These are phyloP conservation scores for Penicillium sp. DNA, from an alignment of 2,329 filamentous ascomycete genomes.

Conservation along the genomic window DNA sequence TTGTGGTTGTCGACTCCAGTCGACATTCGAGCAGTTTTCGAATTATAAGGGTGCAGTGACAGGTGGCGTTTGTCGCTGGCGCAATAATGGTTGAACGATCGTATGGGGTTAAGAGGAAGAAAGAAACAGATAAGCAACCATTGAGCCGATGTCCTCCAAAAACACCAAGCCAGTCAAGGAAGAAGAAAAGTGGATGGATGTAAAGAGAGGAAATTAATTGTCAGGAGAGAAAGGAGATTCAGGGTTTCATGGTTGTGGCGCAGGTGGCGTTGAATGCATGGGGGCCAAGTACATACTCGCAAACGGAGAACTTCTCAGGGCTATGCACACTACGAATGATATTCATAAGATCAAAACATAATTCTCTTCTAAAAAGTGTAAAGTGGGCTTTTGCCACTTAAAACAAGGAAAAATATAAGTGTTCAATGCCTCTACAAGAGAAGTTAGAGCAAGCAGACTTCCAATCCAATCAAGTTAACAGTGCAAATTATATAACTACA, in stretches of 20 bases:
- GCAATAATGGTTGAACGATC: slow-evolving; percentile 26
- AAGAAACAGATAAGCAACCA: slow-evolving; percentile 21
- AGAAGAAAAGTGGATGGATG: slow-evolving; percentile 13
- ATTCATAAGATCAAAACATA: not conserved
- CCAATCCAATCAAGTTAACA: not conserved
- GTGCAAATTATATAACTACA: not conserved
- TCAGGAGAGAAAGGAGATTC: slow-evolving; percentile 23
- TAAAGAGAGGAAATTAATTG: slow-evolving; percentile 13
- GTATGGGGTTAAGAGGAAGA: slow-evolving; percentile 14
- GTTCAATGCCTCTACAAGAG: not conserved
- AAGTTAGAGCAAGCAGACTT: not conserved
- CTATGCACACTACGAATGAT: not conserved
- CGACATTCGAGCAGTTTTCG: slow-evolving; percentile 51
- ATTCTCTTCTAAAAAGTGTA: not conserved
- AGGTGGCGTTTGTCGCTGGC: slow-evolving; percentile 22
- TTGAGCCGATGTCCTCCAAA: slow-evolving; percentile 23
- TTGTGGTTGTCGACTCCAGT: slow-evolving; percentile 52
- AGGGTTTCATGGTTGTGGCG: slow-evolving; percentile 24
- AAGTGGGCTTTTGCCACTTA: not conserved
- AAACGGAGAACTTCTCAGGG: not conserved
- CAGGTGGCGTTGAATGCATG: slow-evolving; percentile 22
- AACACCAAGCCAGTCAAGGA: slow-evolving; percentile 26
- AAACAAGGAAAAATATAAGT: not conserved
- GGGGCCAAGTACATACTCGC: not conserved
- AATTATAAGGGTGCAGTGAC: slow-evolving; percentile 17